Base-by-base conservation (phyloP, 1,139 yeast genomes). In the Diutina neorugosa region DNA sequence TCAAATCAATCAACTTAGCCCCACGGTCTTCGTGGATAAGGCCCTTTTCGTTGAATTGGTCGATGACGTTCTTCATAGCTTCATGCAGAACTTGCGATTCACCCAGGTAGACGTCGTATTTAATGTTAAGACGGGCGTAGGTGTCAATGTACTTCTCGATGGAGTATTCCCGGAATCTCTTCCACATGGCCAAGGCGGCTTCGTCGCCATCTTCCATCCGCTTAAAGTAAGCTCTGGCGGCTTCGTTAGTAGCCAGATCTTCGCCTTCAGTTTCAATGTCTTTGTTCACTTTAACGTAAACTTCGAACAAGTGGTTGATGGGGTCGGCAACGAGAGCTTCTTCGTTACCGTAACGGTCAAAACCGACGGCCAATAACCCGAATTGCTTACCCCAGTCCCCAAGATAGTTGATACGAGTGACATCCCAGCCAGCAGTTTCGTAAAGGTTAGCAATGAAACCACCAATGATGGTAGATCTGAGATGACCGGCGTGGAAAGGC, bases 371-470 rank as follows among this genome's bases (percentile, higher is more conserved):
- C 60, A 93, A 78, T 53, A 91, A 73, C 69, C 98, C 99, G 65
- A 93, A 93, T 74, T 93, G 99, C 71, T 94, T 93, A 55, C 99
- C 99, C 98, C 98, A 93, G 72, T 93, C 99, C 65, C 99, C 99
- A 61, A 93, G 77, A 71, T 94, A 93, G 73, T 93, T 93, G 73
- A 93, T 77, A 73, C 97, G 82, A 60, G 79, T 73, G 48, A 94
- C 98, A 18, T 88, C 81, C 86, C 93, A 93, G 47, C 98, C 98
- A 56, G 85, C 75, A 61, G 82, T 83, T 69, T 91, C 96, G 66
- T 93, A 89, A 67, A 93, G 77, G 69, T 91, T 93, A 51, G 96
- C 72, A 55, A 94, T 69, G 73, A 90, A 93, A n/a, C 98, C 98
- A 62, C 99, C 99, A 66, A 93, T 93, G 65, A 93, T 93, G 44